Evolutionary conservation across 805 yeast genomes (phyloP), one percentile per base, ranked within the genome.

Genomic region (Grigorovia humatica): DNA sequence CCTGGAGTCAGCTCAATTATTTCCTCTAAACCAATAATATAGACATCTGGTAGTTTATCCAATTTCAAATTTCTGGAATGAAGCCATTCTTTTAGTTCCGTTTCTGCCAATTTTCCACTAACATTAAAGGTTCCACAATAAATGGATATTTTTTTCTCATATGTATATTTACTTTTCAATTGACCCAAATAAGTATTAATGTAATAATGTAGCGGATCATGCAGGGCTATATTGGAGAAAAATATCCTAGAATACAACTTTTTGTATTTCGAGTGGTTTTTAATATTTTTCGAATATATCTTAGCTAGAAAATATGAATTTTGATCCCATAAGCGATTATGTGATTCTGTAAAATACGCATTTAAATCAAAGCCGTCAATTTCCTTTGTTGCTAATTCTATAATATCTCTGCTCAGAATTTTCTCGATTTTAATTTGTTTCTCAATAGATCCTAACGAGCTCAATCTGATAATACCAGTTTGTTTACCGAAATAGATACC

Each of bases 301-400:
- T 82, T 82, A 3, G 89, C 81, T 35, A 90, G 78, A 56, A 83
- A 88, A 61, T 85, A 90, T 38, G 95, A 95, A 65, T 89, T 89
- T 63, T 90, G 96, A 7, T 95, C 93, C 97, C 97, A 90, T 27
- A 90, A 69, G 27, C 82, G 77, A 55, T 88, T 84, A 58, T 88
- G 95, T 29, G 81, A 81, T 15, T 75, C 70, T 61, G 79, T 71
- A n/a, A 88, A 69, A 7, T 79, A 83, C 19, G 74, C 57, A 0
- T 72, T 68, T 5, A 70, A 56, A 11, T 64, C 66, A 12, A 65
- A 53, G 38, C 71, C 73, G 1, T 70, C 68, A 52, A 84, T 77
- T 51, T 73, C 76, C 12, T 58, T 54, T 18, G 71, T 59, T 8
- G 72, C 70, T 43, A 64, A 51, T 19, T 69, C 71, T 41, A 93